Conservation (phyloP, 2,329 filamentous ascomycete species). For the Cercospora sojina region DNA sequence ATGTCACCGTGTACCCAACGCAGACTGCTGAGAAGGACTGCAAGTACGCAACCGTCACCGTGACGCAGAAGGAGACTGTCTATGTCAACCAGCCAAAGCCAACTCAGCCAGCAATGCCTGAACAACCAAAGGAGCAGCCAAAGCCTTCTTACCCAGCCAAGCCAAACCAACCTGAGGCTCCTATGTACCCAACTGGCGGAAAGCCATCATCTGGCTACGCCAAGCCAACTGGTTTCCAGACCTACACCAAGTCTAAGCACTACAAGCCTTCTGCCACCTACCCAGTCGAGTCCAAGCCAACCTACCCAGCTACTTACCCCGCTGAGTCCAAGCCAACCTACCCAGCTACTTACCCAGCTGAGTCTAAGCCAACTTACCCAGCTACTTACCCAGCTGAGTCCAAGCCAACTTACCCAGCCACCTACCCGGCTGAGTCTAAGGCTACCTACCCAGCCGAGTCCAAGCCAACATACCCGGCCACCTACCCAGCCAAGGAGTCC, state of each 20-base stretch:
- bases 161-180: slow-evolving; percentile 1
- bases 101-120: slow-evolving; percentile 17
- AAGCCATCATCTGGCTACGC: slow-evolving; percentile 16
- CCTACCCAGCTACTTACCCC: slow-evolving; percentile 3
- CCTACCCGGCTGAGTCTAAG: background rate
- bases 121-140: slow-evolving; percentile 20
- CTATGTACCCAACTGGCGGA: slow-evolving; percentile 25
- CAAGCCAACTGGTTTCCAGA: slow-evolving; percentile 16
- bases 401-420: background rate
- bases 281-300: background rate
- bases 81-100: slow-evolving; percentile 23
- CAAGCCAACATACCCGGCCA: background rate
- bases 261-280: too few relatives aligned
- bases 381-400: too few relatives aligned
- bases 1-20: slow-evolving; percentile 38
- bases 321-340: background rate
- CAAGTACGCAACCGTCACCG: slow-evolving; percentile 37
- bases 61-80: slow-evolving; percentile 38
- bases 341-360: background rate
- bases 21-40: slow-evolving; percentile 22
- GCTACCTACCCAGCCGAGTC: background rate
- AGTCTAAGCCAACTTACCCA: too few relatives aligned
- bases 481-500: background rate
- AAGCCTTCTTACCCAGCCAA: slow-evolving; percentile 27
- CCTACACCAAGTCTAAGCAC: background rate